Percentiles rank a stretch among this genome's conserved stretches.
These are phyloP conservation scores for Geranium incanum DNA, from an alignment of 441 rosid species.

Conservation along the genomic window DNA sequence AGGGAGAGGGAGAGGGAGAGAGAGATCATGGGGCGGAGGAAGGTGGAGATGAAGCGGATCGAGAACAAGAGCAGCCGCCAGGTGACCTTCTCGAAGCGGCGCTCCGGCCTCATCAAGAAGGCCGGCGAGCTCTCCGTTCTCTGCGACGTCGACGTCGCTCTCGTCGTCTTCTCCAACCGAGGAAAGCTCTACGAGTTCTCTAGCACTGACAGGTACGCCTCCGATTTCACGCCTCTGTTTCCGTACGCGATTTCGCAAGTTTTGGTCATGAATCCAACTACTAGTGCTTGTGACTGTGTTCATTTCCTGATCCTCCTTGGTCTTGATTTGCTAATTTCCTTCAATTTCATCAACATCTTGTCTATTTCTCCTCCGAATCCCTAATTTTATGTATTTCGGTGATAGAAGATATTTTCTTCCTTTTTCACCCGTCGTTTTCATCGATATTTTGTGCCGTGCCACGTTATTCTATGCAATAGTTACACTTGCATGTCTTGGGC, in stretches of 20 bases:
- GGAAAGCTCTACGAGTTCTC: conserved; percentile 59
- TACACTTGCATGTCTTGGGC: not conserved
- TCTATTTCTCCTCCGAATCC: not conserved
- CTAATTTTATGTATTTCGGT: not conserved
- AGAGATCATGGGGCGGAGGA: conserved; percentile 46
- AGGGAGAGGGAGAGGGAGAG: not conserved
- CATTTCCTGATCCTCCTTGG: not conserved
- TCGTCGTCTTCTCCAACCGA: conserved; percentile 54
- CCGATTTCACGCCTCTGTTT: not conserved
- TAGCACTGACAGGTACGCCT: conserved; percentile 20
- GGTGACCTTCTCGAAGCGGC: conserved; percentile 59
- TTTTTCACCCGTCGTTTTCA: not conserved
- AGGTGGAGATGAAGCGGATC: conserved; percentile 51
- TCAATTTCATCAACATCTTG: not conserved
- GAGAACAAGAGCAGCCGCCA: conserved; percentile 54
- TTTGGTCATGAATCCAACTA: not conserved
- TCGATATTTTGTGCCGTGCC: not conserved
- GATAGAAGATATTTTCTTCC: not conserved
- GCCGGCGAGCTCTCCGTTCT: conserved; percentile 57
- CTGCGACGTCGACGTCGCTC: conserved; percentile 62
- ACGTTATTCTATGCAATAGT: not conserved
- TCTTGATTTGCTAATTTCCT: not conserved
- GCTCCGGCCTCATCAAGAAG: conserved; percentile 59
- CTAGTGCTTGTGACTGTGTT: not conserved
- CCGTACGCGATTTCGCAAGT: too few species aligned